Evolutionary conservation across 2,329 filamentous ascomycete genomes (phyloP).

Genomic region (Diplodia mutila): DNA sequence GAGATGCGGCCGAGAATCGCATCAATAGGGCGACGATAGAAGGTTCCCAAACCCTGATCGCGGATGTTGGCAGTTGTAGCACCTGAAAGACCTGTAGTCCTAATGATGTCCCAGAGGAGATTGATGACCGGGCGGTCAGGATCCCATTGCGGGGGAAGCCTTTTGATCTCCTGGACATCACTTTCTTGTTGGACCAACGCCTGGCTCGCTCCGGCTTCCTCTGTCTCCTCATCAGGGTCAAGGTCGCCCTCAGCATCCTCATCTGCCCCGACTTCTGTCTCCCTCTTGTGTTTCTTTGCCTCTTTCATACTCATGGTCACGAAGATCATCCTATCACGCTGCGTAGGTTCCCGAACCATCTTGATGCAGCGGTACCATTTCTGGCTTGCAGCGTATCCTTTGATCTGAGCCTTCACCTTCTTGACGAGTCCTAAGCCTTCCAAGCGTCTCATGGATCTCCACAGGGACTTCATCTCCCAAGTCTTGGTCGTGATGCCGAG

Average conservation of each 20-base stretch:
- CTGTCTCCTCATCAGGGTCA: slow-evolving; percentile 32
- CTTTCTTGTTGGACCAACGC: slow-evolving; percentile 31
- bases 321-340: slow-evolving; percentile 40
- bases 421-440: slow-evolving; percentile 46
- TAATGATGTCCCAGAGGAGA: slow-evolving; percentile 55
- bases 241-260: slow-evolving; percentile 25
- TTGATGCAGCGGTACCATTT: slow-evolving; percentile 45
- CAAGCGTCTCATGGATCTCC: slow-evolving; percentile 45
- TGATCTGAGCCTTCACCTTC: slow-evolving; percentile 43
- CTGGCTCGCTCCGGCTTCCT: slow-evolving; percentile 34
- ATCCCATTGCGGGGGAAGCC: slow-evolving; percentile 57
- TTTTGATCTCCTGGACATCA: slow-evolving; percentile 35
- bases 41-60: slow-evolving; percentile 50
- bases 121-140: slow-evolving; percentile 58
- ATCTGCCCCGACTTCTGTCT: slow-evolving; percentile 17
- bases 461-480: slow-evolving; percentile 45
- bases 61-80: slow-evolving; percentile 52
- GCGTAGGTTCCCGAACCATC: slow-evolving; percentile 43
- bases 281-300: slow-evolving; percentile 13
- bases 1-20: slow-evolving; percentile 56
- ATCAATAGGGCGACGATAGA: slow-evolving; percentile 61
- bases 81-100: slow-evolving; percentile 52
- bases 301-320: slow-evolving; percentile 34
- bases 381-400: slow-evolving; percentile 33
- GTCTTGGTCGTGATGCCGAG: slow-evolving; percentile 32